Conservation (phyloP, 805 yeast genomes). For the Kodamaea kaohsiungensis region DNA sequence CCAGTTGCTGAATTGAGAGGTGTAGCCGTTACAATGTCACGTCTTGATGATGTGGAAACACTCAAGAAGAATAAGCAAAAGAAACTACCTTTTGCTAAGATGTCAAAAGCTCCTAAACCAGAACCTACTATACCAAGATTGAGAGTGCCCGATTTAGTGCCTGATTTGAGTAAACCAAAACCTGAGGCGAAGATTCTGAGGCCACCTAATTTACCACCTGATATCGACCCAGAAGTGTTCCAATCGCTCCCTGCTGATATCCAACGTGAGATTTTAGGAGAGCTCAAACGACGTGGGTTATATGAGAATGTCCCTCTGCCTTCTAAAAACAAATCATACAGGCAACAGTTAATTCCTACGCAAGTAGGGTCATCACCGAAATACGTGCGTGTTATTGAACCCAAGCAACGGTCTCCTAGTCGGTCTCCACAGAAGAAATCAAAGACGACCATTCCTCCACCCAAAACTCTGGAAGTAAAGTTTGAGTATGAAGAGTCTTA, state of each 20-base stretch:
- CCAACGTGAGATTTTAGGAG: slow-evolving; percentile 58
- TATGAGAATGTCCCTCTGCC: slow-evolving; percentile 1
- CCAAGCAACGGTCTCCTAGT: slow-evolving; percentile 24
- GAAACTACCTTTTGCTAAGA: slow-evolving; percentile 16
- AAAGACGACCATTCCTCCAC: slow-evolving; percentile 14
- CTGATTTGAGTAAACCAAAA: background rate
- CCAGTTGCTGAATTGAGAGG: slow-evolving; percentile 77
- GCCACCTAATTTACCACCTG: slow-evolving; percentile 6
- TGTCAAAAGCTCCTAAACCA: background rate
- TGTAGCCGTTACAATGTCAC: slow-evolving; percentile 66
- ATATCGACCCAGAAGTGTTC: slow-evolving; percentile 68
- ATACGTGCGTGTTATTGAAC: slow-evolving; percentile 33
- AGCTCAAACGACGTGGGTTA: slow-evolving; percentile 47
- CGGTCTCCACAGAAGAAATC: slow-evolving; percentile 18
- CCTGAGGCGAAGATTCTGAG: background rate
- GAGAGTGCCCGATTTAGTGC: background rate
- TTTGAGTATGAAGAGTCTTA: slow-evolving; percentile 30
- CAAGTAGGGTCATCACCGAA: slow-evolving; percentile 30
- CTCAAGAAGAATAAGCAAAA: slow-evolving; percentile 23
- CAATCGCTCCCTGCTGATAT: slow-evolving; percentile 65
- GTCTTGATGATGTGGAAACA: slow-evolving; percentile 42
- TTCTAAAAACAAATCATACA: slow-evolving; percentile 23
- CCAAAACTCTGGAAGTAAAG: slow-evolving; percentile 6
- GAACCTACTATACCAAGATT: background rate
- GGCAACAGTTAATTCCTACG: slow-evolving; percentile 41